A percentile compares a stretch with the other conserved stretches of the same genome.
Conservation (phyloP, 805 yeast species). For the Isabelozyma heimii region DNA sequence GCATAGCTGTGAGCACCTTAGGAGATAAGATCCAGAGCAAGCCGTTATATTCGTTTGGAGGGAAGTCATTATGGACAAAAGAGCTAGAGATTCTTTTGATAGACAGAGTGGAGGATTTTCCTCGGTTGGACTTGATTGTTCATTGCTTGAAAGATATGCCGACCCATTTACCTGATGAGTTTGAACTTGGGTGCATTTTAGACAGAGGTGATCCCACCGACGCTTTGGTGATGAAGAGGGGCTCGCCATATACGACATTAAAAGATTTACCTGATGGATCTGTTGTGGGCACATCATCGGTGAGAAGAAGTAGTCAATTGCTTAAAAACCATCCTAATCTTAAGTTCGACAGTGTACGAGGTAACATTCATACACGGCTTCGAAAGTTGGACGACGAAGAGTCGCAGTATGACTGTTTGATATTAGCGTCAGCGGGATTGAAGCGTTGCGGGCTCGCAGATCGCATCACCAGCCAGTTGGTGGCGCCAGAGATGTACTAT, state of each 20-base stretch:
- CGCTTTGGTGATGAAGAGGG: conserved; percentile 73
- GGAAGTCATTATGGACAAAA: conserved; percentile 94
- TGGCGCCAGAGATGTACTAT: conserved; percentile 80
- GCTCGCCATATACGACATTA: conserved; percentile 60
- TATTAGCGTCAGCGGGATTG: conserved; percentile 92
- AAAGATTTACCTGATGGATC: conserved; percentile 80
- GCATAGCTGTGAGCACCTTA: conserved; percentile 76
- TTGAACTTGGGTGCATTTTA: conserved; percentile 85
- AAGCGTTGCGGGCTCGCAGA: conserved; percentile 66
- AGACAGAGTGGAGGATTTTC: conserved; percentile 56
- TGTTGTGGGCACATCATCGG: conserved; percentile 91
- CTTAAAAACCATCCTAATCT: conserved; percentile 74
- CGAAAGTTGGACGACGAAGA: conserved; percentile 73
- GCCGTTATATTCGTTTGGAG: conserved; percentile 93
- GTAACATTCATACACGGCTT: conserved; percentile 73
- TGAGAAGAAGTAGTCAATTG: conserved; percentile 90
- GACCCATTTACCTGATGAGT: conserved; percentile 83
- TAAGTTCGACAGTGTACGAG: conserved; percentile 80
- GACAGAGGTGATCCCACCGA: conserved; percentile 92
- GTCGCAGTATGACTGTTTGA: conserved; percentile 65
- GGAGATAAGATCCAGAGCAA: conserved; percentile 86
- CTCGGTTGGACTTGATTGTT: conserved; percentile 81
- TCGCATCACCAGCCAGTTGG: conserved; percentile 71
- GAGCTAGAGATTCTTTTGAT: conserved; percentile 82
- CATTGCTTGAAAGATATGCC: conserved; percentile 95